A percentile compares a stretch with the other conserved stretches of the same genome.
phyloP scores from a whole-genome alignment of 257 asterid species.

The Gentiana macrophylla region DNA sequence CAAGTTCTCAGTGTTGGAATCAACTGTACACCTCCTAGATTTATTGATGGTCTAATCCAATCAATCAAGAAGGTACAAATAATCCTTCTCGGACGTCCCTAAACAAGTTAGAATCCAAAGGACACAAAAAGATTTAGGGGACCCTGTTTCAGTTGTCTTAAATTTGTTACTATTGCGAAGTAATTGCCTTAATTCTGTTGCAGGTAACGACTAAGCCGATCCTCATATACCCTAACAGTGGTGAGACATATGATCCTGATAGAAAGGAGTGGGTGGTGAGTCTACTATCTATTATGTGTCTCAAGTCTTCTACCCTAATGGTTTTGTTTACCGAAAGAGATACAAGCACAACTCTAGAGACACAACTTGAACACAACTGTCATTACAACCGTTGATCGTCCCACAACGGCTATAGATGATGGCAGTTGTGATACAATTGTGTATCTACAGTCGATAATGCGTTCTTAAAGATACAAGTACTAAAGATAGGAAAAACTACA shows the following conservation, averaged over 20 bases:
- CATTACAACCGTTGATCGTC: no score
- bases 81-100: neutral
- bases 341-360: no score
- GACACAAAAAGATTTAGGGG: neutral
- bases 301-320: no score
- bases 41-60: conserved; percentile 47
- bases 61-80: conserved; percentile 36
- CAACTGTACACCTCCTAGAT: conserved; percentile 83
- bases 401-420: neutral
- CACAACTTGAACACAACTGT: no score
- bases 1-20: conserved; percentile 55
- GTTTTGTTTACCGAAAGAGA: no score
- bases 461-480: no score
- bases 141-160: neutral
- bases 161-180: neutral
- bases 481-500: no score
- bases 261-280: conserved; percentile 80
- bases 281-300: neutral
- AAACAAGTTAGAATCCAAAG: neutral
- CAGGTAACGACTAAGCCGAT: conserved; percentile 68
- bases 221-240: conserved; percentile 79
- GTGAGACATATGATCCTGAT: conserved; percentile 66
- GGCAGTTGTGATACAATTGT: no score
- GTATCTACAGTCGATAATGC: no score
- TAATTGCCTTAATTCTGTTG: neutral